Evolutionary conservation across 2,329 filamentous ascomycete genomes (phyloP).

Genomic region (Talaromyces sp.): DNA sequence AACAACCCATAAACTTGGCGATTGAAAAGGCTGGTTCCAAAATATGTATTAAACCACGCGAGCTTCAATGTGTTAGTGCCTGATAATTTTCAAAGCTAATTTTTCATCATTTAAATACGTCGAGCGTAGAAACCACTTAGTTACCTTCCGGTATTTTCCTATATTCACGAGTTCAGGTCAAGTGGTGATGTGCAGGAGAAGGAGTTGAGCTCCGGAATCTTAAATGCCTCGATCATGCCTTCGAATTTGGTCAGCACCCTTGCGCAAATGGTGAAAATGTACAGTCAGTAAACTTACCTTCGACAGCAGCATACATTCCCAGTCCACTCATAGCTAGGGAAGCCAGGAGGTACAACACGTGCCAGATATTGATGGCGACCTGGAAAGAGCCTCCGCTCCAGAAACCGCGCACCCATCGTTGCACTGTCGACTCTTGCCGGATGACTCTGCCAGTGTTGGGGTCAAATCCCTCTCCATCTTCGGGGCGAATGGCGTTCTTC

Average conservation of each 20-base stretch:
- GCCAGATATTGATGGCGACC: slow-evolving; percentile 15
- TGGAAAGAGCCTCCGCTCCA: slow-evolving; percentile 17
- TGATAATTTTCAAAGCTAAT: too few relatives aligned
- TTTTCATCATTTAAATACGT: too few relatives aligned
- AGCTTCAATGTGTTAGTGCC: too few relatives aligned
- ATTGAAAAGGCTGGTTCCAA: too few relatives aligned
- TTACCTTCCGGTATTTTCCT: too few relatives aligned
- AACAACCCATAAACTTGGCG: too few relatives aligned
- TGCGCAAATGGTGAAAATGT: not conserved
- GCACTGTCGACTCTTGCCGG: slow-evolving; percentile 13
- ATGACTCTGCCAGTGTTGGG: slow-evolving; percentile 14
- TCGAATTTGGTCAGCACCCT: not conserved
- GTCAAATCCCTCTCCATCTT: slow-evolving; percentile 24
- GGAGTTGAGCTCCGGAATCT: slow-evolving; percentile 19
- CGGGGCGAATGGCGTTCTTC: slow-evolving; percentile 19
- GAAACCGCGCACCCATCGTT: slow-evolving; percentile 18
- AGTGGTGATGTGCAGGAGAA: slow-evolving; percentile 24
- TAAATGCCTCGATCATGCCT: slow-evolving; percentile 22
- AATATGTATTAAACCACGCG: too few relatives aligned
- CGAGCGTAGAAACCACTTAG: too few relatives aligned
- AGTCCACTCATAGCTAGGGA: slow-evolving; percentile 19
- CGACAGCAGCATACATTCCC: slow-evolving; percentile 20
- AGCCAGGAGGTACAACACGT: slow-evolving; percentile 17
- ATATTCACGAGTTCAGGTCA: slow-evolving; percentile 11
- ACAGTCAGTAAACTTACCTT: slow-evolving; percentile 8